Conservation (phyloP, 1,139 yeast species). For the Casaregolazyma suthepensis region DNA sequence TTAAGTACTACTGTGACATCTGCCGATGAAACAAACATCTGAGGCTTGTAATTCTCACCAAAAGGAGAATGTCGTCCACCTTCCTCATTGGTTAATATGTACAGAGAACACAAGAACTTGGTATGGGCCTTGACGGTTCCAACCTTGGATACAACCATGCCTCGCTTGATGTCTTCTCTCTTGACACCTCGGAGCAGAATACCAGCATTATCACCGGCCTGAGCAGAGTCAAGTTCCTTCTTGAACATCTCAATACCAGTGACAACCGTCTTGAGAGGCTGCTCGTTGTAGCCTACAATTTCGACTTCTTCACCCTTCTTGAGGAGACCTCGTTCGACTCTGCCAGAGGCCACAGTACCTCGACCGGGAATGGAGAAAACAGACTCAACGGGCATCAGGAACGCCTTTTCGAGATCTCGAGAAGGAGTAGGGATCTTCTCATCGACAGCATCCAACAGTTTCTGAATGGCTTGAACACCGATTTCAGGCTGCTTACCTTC, state of each 20-base stretch:
- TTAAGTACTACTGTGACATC: slow-evolving; percentile 88
- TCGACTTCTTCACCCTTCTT: slow-evolving; percentile 98
- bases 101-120: slow-evolving; percentile 88
- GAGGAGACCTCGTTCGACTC: slow-evolving; percentile 96
- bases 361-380: slow-evolving; percentile 98
- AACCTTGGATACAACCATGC: slow-evolving; percentile 96
- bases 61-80: slow-evolving; percentile 99
- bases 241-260: slow-evolving; percentile 99
- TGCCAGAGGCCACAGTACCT: slow-evolving; percentile 98
- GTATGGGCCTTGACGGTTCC: slow-evolving; percentile 89
- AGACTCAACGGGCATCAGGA: slow-evolving; percentile 95
- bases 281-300: slow-evolving; percentile 85
- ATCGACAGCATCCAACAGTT: slow-evolving; percentile 88
- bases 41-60: slow-evolving; percentile 97
- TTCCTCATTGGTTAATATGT: slow-evolving; percentile 91
- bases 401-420: slow-evolving; percentile 95
- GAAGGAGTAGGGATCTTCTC: slow-evolving; percentile 92
- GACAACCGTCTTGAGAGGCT: slow-evolving; percentile 87
- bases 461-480: slow-evolving; percentile 78
- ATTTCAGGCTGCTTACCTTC: slow-evolving; percentile 86
- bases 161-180: slow-evolving; percentile 95
- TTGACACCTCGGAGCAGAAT: slow-evolving; percentile 94
- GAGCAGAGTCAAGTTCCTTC: slow-evolving; percentile 94
- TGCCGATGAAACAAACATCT: slow-evolving; percentile 92
- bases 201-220: slow-evolving; percentile 99